Evolutionary conservation across 495 filamentous ascomycete genomes (phyloP).

Genomic region (Jackrogersella multiformis): DNA sequence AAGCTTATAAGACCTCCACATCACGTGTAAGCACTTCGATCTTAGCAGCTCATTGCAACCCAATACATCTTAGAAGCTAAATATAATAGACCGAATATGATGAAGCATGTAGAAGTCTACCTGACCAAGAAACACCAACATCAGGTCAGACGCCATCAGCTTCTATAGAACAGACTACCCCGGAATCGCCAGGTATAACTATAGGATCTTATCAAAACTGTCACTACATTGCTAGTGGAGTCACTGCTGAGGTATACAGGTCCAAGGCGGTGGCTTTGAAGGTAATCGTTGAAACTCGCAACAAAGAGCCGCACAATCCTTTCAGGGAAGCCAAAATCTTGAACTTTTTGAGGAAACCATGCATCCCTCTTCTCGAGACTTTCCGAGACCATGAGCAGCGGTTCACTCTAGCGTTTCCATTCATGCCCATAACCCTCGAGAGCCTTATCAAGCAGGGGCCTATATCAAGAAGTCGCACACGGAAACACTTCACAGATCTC

Average conservation of each 20-base stretch:
- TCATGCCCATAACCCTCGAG: constrained; percentile 75
- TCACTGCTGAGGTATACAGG: constrained; percentile 83
- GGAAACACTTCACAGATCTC: constrained; percentile 67
- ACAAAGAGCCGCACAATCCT: constrained; percentile 82
- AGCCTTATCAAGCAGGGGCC: constrained; percentile 61
- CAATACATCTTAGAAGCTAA: background rate
- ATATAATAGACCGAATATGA: constrained; percentile 56
- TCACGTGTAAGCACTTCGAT: constrained; percentile 47
- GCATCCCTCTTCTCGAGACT: constrained; percentile 72
- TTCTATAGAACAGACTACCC: constrained; percentile 7
- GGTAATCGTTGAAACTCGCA: constrained; percentile 76
- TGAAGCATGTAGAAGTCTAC: constrained; percentile 46
- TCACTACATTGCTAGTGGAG: constrained; percentile 73
- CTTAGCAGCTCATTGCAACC: background rate
- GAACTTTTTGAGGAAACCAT: constrained; percentile 53
- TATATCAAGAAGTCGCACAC: constrained; percentile 44
- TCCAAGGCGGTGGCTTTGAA: constrained; percentile 77
- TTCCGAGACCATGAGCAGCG: constrained; percentile 75
- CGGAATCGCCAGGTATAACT: constrained; percentile 53
- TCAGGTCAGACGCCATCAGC: constrained; percentile 11
- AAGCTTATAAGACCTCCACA: constrained; percentile 54
- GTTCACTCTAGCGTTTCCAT: constrained; percentile 85
- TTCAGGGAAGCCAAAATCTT: constrained; percentile 80
- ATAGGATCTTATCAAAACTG: constrained; percentile 80
- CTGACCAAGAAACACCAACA: background rate